Evolutionary conservation across 2,329 filamentous ascomycete genomes (phyloP), one percentile per base, ranked within the genome.

Genomic region (Ascosphaera apis): DNA sequence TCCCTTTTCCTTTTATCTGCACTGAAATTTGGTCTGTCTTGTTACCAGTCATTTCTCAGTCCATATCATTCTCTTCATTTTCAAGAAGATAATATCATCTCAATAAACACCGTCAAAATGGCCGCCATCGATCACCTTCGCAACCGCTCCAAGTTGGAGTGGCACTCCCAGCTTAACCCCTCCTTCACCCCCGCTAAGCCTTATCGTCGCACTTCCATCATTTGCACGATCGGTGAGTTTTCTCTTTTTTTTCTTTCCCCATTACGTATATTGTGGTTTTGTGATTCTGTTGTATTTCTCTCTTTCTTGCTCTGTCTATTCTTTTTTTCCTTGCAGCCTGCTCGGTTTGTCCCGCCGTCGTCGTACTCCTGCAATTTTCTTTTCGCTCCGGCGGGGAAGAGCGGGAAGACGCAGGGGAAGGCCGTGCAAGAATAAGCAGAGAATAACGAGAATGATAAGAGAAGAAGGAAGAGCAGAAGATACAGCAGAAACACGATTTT

Each of bases 161-260:
- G 72, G 72, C 65, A 73, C 51, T 68, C 70, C 54, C 66, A 71
- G 58, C 79, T 98, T 54, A 76, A 93, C 66, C 93, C 86, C 45
- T 79, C 88, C 54, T 83, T 77, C 64, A 67, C 70, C 49, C 84
- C 86, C 39, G 69, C 76, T 50, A 80, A 76, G 61, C 84, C 91
- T 66, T 91, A 88, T 63, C 82, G 88, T 53, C 77, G 88, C 48
- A 92, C 86, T 43, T 92, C 84, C 54, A 98, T 98, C 65, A 93
- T 98, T 62, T 83, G 86, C 66, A 95, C 88, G 50, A 95, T 98
- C 56, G 88, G 69, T 72, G 58, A 50, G 63, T 47, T n/a, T n/a
- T 33, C 32, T 15, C 16, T 16, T 35, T 33, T 28, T 33, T 15
- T 25, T 36, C 15, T 25, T 25, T 25, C 6, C 5, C 21, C n/a